phyloP scores from a whole-genome alignment of 805 yeast species.

The Myxozyma udenii region DNA sequence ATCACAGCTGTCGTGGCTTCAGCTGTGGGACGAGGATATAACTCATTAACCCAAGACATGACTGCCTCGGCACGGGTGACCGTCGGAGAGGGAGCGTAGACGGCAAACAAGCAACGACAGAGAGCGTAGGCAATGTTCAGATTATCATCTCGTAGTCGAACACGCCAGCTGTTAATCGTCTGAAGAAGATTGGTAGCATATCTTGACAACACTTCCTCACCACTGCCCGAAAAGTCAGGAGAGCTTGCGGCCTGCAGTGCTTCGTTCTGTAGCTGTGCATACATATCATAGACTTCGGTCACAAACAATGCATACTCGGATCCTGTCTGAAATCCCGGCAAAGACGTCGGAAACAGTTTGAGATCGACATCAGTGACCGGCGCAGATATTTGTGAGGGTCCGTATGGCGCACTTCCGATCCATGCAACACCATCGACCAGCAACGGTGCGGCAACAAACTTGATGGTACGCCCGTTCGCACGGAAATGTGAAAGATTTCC shows the following conservation, averaged over 20 bases:
- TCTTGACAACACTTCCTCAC: constrained; percentile 9
- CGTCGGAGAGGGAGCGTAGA: constrained; percentile 24
- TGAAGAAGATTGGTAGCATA: constrained; percentile 18
- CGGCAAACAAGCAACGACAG: constrained; percentile 29
- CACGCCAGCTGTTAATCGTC: constrained; percentile 21
- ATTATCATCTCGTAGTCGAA: constrained; percentile 11
- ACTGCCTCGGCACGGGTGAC: constrained; percentile 29
- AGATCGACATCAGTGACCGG: constrained; percentile 24
- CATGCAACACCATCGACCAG: constrained; percentile 33
- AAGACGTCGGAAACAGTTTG: constrained; percentile 26
- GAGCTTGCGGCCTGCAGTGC: constrained; percentile 5
- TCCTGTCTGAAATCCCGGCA: constrained; percentile 21
- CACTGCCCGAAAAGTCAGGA: constrained; percentile 1
- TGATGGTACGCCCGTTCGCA: constrained; percentile 32
- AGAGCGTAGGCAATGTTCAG: constrained; percentile 31
- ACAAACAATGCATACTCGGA: constrained; percentile 26
- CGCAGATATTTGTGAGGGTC: background rate
- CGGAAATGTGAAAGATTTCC: constrained; percentile 32
- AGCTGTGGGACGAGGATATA: constrained; percentile 30
- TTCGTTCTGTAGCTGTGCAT: constrained; percentile 11
- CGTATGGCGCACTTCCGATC: constrained; percentile 25
- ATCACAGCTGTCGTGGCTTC: constrained; percentile 29
- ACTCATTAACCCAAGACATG: constrained; percentile 35
- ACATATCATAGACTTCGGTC: constrained; percentile 15
- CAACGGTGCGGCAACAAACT: constrained; percentile 30